Evolutionary conservation across 352 stramenopile genomes (phyloP), one percentile per base, ranked within the genome.

Genomic region (Plasmopara muralis): DNA sequence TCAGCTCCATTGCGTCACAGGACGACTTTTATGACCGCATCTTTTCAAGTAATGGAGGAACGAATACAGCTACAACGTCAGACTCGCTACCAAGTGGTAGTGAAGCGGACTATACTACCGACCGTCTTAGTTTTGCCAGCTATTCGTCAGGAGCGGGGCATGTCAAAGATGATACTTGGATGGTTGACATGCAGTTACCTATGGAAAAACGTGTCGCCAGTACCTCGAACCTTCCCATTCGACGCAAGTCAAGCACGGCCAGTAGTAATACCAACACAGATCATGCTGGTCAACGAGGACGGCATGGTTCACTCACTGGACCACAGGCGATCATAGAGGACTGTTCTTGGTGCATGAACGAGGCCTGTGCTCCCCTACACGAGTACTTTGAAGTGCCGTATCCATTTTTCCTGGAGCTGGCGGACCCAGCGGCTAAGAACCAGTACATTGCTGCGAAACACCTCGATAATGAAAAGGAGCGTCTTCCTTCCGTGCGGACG

Each of bases 11-110:
- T 12, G 65, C 77, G 39, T 65, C 67, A 7, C 72, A 87, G 34
- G 77, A 88, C 49, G 80, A 91, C 55, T 90, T 87, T 47, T 89
- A 90, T 62, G 75, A 89, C 62, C 73, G 72, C 40, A 87, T 89
- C 55, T 88, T 88, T 62, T 82, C 77, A 10, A 72, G 69, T 53
- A 53, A 77, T 60, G 49, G 55, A 48, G 49, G 64, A 45, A 30
- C 57, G 0, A 50, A 57, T 25, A 33, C 45, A 6, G 6, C 38
- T 4, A 47, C 44, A 4, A 61, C 46, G n/a, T 41, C 63, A 6
- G 58, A 64, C 44, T 67, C 63, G 14, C 53, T 57, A 18, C 63
- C 54, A 1, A 63, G 57, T 52, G 58, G 55, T 12, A 74, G 66
- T 54, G 66, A 74, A 13, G 66, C 55, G 8, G 62, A 72, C 35